A percentile compares a stretch with the other conserved stretches of the same genome.
Conservation (phyloP, 1,139 yeast genomes). For the Scheffersomyces parashehatae region DNA sequence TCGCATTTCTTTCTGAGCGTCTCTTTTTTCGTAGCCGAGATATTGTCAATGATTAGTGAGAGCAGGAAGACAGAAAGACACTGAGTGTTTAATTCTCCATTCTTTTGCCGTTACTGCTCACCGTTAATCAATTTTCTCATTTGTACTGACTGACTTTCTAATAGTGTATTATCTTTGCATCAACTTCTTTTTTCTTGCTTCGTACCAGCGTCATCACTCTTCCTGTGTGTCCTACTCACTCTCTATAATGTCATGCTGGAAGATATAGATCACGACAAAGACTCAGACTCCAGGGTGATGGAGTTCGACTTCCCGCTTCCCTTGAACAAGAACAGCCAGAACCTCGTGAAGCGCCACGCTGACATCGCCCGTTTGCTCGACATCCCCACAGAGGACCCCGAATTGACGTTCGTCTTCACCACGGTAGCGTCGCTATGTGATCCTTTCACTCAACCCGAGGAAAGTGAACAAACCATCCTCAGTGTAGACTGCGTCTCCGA, state of each 20-base stretch:
- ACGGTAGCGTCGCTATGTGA: constrained; percentile 54
- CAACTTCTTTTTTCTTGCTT: no score
- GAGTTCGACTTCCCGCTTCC: constrained; percentile 30
- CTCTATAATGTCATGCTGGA: constrained; percentile 24
- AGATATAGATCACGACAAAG: constrained; percentile 19
- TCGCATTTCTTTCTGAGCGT: no score
- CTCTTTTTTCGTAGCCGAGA: no score
- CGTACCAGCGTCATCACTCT: no score
- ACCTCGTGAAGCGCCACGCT: constrained; percentile 23
- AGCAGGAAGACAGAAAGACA: no score
- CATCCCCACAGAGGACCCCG: constrained; percentile 19
- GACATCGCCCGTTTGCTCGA: constrained; percentile 18
- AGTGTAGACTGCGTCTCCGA: constrained; percentile 59
- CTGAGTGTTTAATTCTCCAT: no score
- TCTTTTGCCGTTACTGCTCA: no score
- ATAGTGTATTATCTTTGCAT: no score
- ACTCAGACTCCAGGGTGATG: constrained; percentile 14
- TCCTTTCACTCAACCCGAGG: constrained; percentile 69
- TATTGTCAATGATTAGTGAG: no score
- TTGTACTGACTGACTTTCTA: no score
- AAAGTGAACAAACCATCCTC: constrained; percentile 50
- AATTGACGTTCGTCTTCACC: constrained; percentile 21
- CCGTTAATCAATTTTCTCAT: no score
- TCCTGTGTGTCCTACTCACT: no score
- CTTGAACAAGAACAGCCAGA: constrained; percentile 12